Evolutionary conservation across 345 rosid species (phyloP), one percentile per base, ranked within the genome.

Genomic region (Reutealis trisperma): DNA sequence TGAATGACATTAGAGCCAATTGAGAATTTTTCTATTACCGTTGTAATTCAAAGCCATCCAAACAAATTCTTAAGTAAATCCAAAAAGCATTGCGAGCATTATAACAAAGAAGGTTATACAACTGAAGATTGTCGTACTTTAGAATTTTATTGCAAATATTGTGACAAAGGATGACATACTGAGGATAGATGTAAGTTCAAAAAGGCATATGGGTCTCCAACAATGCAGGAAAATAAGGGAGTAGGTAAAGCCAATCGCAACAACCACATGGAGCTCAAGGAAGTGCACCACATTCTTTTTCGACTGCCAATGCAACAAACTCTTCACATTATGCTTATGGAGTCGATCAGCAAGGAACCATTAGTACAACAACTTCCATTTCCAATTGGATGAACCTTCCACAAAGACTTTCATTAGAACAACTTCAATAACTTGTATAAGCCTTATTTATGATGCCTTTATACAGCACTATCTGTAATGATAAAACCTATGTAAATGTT

Each of bases 21-120:
- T 0, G 3, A 59, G 1, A 42, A n/a, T 24, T 59, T 59, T 4
- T 24, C 67, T 10, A 60, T 58, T 22, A 11, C 1, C 2, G 55
- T 22, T 58, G 24, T 24, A 3, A n/a, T 59, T 14, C 42, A 37
- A 2, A 42, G 41, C 0, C 12, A 0, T 11, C 8, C 66, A 70
- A 70, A 22, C 7, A 32, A 30, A 5, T 15, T 14, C 59, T 70
- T 61, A 27, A 51, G 30, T 51, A 32, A 52, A 25, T 52, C n/a
- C n/a, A n/a, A n/a, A n/a, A 70, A 51, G 25, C 4, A 70, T 51
- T 70, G 73, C 51, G 73, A 69, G 10, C 73, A 51, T 14, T 70
- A 22, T 52, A 27, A 49, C 27, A 70, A 10, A 25, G 59, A 16
- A 6, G 51, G 73, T 6, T 44, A 69, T 30, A 69, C 60, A 49